These are phyloP conservation scores for Penicillium sp. DNA, from an alignment of 2,329 filamentous ascomycete species.

Conservation along the genomic window DNA sequence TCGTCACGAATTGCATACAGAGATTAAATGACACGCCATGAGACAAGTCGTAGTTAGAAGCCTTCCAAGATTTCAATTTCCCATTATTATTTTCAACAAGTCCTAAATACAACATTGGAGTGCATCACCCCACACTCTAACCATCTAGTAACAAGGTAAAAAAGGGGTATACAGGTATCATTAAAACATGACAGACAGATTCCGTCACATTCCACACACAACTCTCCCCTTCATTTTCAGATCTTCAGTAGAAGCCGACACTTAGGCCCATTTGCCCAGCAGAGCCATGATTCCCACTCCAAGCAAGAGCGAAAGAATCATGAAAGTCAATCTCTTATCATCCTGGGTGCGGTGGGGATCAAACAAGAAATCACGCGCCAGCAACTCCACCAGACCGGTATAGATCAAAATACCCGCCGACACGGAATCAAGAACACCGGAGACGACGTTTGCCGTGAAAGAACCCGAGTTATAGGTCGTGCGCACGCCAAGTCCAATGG, in stretches of 20 bases:
- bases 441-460: conserved; percentile 45
- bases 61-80: not conserved
- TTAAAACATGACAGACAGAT: not conserved
- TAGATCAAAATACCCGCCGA: conserved; percentile 53
- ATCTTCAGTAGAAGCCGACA: too few relatives aligned
- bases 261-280: conserved; percentile 51
- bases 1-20: not conserved
- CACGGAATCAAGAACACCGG: conserved; percentile 48
- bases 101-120: not conserved
- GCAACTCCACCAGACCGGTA: conserved; percentile 50
- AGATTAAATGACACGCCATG: too few relatives aligned
- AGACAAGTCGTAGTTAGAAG: too few relatives aligned
- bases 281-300: conserved; percentile 50
- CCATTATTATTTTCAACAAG: not conserved
- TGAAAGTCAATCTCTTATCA: conserved; percentile 40
- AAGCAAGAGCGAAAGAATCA: conserved; percentile 41
- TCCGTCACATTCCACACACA: not conserved
- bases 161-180: not conserved
- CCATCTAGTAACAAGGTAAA: not conserved
- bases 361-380: conserved; percentile 53
- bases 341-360: conserved; percentile 46
- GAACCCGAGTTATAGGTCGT: conserved; percentile 44
- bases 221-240: not conserved
- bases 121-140: not conserved
- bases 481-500: conserved; percentile 47